Percentiles rank a stretch among this genome's conserved stretches.
Evolutionary conservation across 2,329 filamentous ascomycete genomes (phyloP).

Genomic region (Thielaviopsis musarum): DNA sequence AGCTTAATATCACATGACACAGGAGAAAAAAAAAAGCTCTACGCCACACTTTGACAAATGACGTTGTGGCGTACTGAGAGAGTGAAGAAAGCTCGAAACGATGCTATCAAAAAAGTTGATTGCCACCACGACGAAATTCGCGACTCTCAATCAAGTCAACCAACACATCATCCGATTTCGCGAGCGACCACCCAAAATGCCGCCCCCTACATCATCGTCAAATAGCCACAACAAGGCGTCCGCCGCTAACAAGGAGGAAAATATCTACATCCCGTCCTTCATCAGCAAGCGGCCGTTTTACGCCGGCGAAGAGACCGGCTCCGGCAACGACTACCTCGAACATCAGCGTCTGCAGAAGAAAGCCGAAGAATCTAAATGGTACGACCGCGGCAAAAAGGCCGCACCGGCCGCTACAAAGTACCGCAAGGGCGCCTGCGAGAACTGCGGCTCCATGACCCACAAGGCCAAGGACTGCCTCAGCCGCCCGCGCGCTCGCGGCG

Average conservation of each 20-base stretch:
- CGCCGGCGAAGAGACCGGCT: conserved; percentile 54
- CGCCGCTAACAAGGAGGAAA: conserved; percentile 61
- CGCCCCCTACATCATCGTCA: neutral
- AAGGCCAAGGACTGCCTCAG: conserved; percentile 88
- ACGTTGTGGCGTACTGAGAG: neutral
- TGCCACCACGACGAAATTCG: no score
- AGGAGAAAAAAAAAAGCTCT: no score
- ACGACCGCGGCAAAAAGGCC: conserved; percentile 70
- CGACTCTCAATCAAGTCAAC: no score
- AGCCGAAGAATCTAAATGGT: conserved; percentile 45
- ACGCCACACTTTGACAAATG: neutral
- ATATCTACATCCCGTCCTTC: conserved; percentile 96
- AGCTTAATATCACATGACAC: neutral
- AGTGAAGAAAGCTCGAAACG: neutral
- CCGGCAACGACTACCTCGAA: conserved; percentile 77
- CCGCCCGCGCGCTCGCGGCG: conserved; percentile 73
- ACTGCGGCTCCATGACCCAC: conserved; percentile 94
- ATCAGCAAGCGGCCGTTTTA: conserved; percentile 98
- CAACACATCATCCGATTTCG: neutral
- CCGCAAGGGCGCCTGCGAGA: conserved; percentile 95
- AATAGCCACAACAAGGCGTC: conserved; percentile 6
- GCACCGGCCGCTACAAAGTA: conserved; percentile 89
- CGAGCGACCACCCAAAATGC: neutral
- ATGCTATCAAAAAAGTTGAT: neutral
- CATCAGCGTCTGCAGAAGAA: conserved; percentile 73